Evolutionary conservation across 768 basidiomycete genomes (phyloP).

Genomic region (Leccinum longicurvipes): DNA sequence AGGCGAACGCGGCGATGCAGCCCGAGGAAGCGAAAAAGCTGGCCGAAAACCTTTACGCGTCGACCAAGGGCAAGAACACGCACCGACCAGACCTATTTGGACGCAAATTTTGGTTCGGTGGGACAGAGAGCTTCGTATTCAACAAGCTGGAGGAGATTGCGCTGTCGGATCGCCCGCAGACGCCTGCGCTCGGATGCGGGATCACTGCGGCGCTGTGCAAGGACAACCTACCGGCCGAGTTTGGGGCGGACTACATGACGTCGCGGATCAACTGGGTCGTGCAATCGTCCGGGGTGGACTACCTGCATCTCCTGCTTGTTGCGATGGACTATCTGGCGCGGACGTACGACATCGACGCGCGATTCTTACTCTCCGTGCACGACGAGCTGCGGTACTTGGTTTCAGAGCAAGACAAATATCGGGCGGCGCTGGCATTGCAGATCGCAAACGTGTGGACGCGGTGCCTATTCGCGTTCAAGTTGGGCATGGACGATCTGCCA

Average conservation of each 20-base stretch:
- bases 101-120: too few relatives aligned
- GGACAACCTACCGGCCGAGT: slow-evolving; percentile 76
- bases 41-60: slow-evolving; percentile 82
- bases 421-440: slow-evolving; percentile 86
- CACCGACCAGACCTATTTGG: slow-evolving; percentile 70
- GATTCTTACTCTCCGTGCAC: slow-evolving; percentile 95
- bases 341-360: slow-evolving; percentile 80
- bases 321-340: slow-evolving; percentile 86
- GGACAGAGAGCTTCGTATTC: neutral
- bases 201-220: slow-evolving; percentile 92
- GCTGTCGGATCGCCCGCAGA: slow-evolving; percentile 77
- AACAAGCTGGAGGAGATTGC: slow-evolving; percentile 98
- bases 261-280: slow-evolving; percentile 99
- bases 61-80: slow-evolving; percentile 91
- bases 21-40: slow-evolving; percentile 75
- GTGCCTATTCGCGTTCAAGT: slow-evolving; percentile 80
- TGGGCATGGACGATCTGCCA: too few relatives aligned
- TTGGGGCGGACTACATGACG: slow-evolving; percentile 87
- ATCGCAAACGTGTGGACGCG: slow-evolving; percentile 96
- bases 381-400: slow-evolving; percentile 96
- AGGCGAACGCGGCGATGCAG: slow-evolving; percentile 77
- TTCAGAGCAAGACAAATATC: slow-evolving; percentile 80
- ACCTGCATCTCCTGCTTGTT: slow-evolving; percentile 93
- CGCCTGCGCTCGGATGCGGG: slow-evolving; percentile 91
- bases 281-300: slow-evolving; percentile 97